Evolutionary conservation across 2,329 filamentous ascomycete genomes (phyloP), one percentile per base, ranked within the genome.

Genomic region (Waltergamsia citrina): DNA sequence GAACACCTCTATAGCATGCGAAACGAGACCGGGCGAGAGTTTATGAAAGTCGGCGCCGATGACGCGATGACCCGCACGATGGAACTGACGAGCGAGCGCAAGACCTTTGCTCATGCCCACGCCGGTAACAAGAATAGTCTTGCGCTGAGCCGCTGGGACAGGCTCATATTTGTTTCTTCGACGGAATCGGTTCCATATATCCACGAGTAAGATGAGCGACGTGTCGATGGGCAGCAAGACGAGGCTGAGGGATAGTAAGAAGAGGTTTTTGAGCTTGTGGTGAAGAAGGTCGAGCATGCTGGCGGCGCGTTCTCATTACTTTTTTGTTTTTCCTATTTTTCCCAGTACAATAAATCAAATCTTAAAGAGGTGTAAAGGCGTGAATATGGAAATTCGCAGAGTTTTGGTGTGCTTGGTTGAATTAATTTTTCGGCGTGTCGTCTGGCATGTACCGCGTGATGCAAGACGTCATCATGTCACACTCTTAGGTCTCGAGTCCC

Each of bases 91-190:
- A 5, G 81, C 78, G 7, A 88, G 57, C 0, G 64, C 59, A 4
- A 87, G 63, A 4, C 81, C 82, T 50, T 85, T 83, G 28, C 73
- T 67, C 70, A 85, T 87, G 29, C 75, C 74, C 3, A 86, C 66
- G 3, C 83, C 82, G 0, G 82, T 86, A 27, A 88, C 69, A 11
- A 88, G 67, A 23, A 87, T 60, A 0, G 70, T 81, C 35, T 47
- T 45, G 27, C 22, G 24, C n/a, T 37, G 14, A 26, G 24, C 11
- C 6, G 24, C 17, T 10, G 19, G 10, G 16, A 21, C 15, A 36
- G 41, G 6, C 0, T 28, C 22, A 7, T 22, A 7, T 10, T 22
- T 20, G 2, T 23, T 27, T 8, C 16, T 26, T 10, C 22, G n/a
- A 7, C 24, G 25, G 30, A 26, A 3, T 21, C 31, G 20, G 30